phyloP scores from a whole-genome alignment of 208 protist species.

The Trypanosoma scelopori region DNA sequence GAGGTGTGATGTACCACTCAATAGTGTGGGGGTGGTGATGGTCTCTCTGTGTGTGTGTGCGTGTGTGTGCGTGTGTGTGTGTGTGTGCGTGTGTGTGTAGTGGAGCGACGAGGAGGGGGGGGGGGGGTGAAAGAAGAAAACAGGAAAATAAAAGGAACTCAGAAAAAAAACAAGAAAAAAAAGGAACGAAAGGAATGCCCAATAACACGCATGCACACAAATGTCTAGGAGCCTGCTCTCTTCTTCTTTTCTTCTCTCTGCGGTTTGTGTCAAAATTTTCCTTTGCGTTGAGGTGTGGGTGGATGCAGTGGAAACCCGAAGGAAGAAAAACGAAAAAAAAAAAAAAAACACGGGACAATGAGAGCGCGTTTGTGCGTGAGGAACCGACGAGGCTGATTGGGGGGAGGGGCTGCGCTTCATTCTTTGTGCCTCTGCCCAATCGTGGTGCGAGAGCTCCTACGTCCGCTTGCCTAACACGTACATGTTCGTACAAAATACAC shows the following conservation, averaged over 20 bases:
- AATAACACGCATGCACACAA: no score
- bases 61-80: slow-evolving; percentile 13
- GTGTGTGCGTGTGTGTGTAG: not conserved
- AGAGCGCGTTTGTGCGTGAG: no score
- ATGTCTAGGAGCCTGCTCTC: no score
- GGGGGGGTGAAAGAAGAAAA: no score
- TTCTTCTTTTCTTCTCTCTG: not conserved
- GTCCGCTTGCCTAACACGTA: not conserved
- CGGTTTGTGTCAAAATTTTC: slow-evolving; percentile 6
- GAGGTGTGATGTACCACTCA: not conserved
- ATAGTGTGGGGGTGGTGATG: not conserved
- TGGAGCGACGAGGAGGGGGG: no score
- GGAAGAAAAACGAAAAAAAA: slow-evolving; percentile 7
- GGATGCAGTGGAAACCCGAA: no score
- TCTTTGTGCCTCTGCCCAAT: no score
- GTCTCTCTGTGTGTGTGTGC: not conserved
- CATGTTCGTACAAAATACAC: slow-evolving; percentile 10
- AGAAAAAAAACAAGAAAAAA: slow-evolving; percentile 13
- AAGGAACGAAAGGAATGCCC: no score
- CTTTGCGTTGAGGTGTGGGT: not conserved
- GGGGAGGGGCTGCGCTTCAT: no score
- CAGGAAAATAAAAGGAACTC: not conserved
- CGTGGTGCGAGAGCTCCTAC: not conserved
- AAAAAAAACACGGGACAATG: not conserved
- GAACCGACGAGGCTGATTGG: no score